Conservation (phyloP, 768 basidiomycete genomes). For the Amanita molliuscula region DNA sequence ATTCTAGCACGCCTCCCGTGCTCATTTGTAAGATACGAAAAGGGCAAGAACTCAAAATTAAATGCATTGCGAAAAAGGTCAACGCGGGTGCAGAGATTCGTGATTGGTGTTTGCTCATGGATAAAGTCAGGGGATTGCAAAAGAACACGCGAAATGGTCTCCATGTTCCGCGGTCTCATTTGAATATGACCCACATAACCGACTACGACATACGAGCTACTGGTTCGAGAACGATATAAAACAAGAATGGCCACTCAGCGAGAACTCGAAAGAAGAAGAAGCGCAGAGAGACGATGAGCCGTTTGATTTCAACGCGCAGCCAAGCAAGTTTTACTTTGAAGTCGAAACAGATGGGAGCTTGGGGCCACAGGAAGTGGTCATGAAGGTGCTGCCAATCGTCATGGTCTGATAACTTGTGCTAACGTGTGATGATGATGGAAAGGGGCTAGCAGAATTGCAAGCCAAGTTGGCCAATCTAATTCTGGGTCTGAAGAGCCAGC, state of each 20-base stretch:
- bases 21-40: constrained; percentile 88
- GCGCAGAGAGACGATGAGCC: constrained; percentile 66
- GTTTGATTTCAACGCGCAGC: constrained; percentile 85
- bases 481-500: constrained; percentile 56
- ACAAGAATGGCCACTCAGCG: constrained; percentile 85
- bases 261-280: constrained; percentile 81
- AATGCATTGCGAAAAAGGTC: constrained; percentile 91
- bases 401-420: background rate
- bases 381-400: constrained; percentile 43
- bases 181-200: constrained; percentile 98
- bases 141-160: constrained; percentile 99
- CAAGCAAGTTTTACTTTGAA: constrained; percentile 87
- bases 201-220: constrained; percentile 88
- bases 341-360: constrained; percentile 93
- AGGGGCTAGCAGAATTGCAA: constrained; percentile 75
- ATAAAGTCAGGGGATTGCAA: constrained; percentile 74
- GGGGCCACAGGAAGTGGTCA: constrained; percentile 79
- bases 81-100: constrained; percentile 7
- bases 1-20: constrained; percentile 54
- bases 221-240: constrained; percentile 84
- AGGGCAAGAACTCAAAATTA: constrained; percentile 81
- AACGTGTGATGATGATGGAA: background rate
- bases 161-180: constrained; percentile 92
- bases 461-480: constrained; percentile 74
- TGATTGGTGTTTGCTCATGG: background rate